Evolutionary conservation across 352 stramenopile species (phyloP).

Genomic region (Phytopythium cucurbitacearum): DNA sequence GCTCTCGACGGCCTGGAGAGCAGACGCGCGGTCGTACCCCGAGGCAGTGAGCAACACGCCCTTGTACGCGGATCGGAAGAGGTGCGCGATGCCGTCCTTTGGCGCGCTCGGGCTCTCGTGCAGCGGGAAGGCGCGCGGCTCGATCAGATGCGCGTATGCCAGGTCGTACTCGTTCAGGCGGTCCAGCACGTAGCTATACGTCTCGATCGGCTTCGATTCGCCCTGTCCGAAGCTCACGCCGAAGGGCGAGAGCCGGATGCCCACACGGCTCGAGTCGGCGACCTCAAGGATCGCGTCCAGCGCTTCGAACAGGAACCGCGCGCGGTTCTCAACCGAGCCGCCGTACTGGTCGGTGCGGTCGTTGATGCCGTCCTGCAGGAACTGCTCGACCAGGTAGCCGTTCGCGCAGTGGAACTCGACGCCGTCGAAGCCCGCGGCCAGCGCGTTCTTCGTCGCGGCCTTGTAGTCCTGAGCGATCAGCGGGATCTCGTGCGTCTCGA

Average conservation of each 20-base stretch:
- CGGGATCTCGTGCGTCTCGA: conserved; percentile 74
- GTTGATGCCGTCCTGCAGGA: conserved; percentile 76
- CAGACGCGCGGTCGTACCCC: conserved; percentile 29
- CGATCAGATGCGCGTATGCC: conserved; percentile 44
- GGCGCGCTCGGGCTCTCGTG: conserved; percentile 23
- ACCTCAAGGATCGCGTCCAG: conserved; percentile 47
- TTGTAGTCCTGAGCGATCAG: conserved; percentile 65
- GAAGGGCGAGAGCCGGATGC: conserved; percentile 27
- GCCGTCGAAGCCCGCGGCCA: conserved; percentile 43
- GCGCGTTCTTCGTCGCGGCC: conserved; percentile 57
- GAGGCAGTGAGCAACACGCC: conserved; percentile 43
- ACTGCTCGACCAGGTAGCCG: conserved; percentile 89
- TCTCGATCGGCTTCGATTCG: conserved; percentile 28
- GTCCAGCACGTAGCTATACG: conserved; percentile 30
- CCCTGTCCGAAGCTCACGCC: conserved; percentile 30
- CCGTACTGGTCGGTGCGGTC: conserved; percentile 80
- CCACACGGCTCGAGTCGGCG: conserved; percentile 27
- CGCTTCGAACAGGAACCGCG: conserved; percentile 35
- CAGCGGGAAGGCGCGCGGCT: conserved; percentile 30
- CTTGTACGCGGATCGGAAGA: conserved; percentile 43
- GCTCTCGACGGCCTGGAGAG: conserved; percentile 24
- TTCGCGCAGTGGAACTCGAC: conserved; percentile 86
- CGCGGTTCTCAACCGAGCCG: conserved; percentile 33
- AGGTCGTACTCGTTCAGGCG: conserved; percentile 38
- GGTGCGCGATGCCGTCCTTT: conserved; percentile 33